A percentile compares a stretch with the other conserved stretches of the same genome.
These are phyloP conservation scores for Angophora floribunda DNA, from an alignment of 345 rosid genomes.

Conservation along the genomic window DNA sequence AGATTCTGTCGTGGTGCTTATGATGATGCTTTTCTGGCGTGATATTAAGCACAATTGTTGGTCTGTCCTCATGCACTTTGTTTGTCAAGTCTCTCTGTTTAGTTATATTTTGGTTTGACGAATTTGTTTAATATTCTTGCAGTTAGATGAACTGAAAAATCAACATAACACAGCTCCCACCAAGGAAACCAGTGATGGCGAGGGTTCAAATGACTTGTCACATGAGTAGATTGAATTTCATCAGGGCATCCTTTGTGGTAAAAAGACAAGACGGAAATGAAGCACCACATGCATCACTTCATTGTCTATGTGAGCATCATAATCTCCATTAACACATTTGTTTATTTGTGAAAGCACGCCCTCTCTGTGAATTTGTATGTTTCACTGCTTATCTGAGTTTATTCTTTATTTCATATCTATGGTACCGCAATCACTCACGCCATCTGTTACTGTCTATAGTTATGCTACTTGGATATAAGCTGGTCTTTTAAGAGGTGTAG, in stretches of 20 bases:
- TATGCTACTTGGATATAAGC: background rate
- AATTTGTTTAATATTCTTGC: constrained; percentile 2
- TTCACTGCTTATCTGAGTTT: background rate
- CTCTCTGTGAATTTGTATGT: background rate
- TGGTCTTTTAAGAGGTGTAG: background rate
- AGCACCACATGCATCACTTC: background rate
- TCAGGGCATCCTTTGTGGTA: background rate
- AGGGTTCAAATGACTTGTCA: constrained; percentile 15
- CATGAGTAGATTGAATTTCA: background rate
- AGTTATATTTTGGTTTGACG: background rate
- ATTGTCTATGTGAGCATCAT: background rate
- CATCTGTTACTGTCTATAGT: background rate
- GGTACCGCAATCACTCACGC: background rate
- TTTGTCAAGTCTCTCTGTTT: background rate
- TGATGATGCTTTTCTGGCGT: background rate
- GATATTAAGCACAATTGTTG: background rate
- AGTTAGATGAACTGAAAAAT: constrained; percentile 47
- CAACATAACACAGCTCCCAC: constrained; percentile 5
- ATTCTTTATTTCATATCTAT: background rate
- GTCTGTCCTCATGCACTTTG: background rate
- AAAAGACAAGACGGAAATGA: background rate
- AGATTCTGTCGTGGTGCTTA: background rate
- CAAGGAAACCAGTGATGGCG: constrained; percentile 18
- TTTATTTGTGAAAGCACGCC: background rate
- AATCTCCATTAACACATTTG: background rate